Evolutionary conservation across 352 stramenopile species (phyloP), one percentile per base, ranked within the genome.

Genomic region (Bremia lactucae): DNA sequence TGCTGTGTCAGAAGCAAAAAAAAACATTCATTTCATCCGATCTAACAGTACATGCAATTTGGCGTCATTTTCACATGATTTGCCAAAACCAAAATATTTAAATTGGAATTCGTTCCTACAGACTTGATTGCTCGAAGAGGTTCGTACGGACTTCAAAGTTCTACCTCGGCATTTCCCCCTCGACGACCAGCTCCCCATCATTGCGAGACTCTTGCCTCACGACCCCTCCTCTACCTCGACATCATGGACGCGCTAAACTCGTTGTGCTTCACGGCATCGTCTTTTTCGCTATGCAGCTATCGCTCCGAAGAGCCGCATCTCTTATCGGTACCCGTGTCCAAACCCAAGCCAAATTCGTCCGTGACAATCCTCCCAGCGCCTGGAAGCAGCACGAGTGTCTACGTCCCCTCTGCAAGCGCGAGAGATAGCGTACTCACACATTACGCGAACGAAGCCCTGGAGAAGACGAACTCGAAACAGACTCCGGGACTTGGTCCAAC

Each of bases 1-100:
- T 80, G 68, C 68, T 71, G 62, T 68, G 37, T 52, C 49, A 63
- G 11, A 24, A 15, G 40, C 31, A n/a, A 38, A 37, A 28, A 33
- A 55, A 34, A 23, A 28, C 18, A 3, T 15, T n/a, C 3, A 23
- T 31, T 26, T 7, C 16, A 56, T 50, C 11, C 5, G 0, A 25
- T 50, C 42, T 15, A 4, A 33, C 28, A 50, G 19, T 2, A 35
- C 16, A 50, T 56, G 2, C 6, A 13, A 21, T 45, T 55, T 42
- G 14, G 7, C n/a, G n/a, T 20, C 4, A 13, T 15, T n/a, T 20
- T 36, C 24, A 11, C 24, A 11, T n/a, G n/a, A n/a, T n/a, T n/a
- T n/a, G n/a, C n/a, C n/a, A n/a, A n/a, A n/a, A n/a, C n/a, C n/a
- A n/a, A n/a, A n/a, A 16, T 0, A 15, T 33, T 33, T 33, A 33